Conservation (phyloP, 257 asterid genomes). For the Misopates orontium region DNA sequence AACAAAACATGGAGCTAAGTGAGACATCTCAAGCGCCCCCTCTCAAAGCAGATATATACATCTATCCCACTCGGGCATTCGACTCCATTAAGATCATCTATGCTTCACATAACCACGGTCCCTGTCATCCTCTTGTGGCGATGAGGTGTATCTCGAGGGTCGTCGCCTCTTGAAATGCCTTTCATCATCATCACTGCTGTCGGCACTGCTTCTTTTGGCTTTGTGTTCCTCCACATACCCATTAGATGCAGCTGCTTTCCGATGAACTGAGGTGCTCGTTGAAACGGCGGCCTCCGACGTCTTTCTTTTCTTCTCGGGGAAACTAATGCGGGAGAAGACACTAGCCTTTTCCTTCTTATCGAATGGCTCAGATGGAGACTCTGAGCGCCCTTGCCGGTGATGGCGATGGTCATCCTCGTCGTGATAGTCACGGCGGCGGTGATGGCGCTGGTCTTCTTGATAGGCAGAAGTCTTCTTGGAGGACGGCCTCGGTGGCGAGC, state of each 20-base stretch:
- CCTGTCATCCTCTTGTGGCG: too few relatives aligned
- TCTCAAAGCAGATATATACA: too few relatives aligned
- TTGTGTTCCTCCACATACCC: conserved; percentile 66
- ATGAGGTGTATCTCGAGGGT: too few relatives aligned
- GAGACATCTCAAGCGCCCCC: too few relatives aligned
- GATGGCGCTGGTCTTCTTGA: too few relatives aligned
- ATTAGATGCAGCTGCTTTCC: conserved; percentile 36
- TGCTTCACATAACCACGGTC: too few relatives aligned
- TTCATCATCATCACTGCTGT: conserved; percentile 90
- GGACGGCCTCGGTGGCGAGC: conserved; percentile 58
- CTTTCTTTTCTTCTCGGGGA: conserved; percentile 49
- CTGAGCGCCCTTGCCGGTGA: conserved; percentile 51
- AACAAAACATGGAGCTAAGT: too few relatives aligned
- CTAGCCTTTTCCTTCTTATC: too few relatives aligned
- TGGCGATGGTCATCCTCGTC: conserved; percentile 34
- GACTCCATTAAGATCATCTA: too few relatives aligned
- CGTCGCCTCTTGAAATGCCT: conserved; percentile 90
- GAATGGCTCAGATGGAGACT: conserved; percentile 40
- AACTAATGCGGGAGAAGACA: conserved; percentile 93
- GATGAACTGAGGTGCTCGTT: conserved; percentile 43
- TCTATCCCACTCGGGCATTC: too few relatives aligned
- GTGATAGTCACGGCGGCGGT: conserved; percentile 36
- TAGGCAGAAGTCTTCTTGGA: conserved; percentile 68
- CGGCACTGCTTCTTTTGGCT: too few relatives aligned
- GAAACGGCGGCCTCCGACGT: conserved; percentile 7